Evolutionary conservation across 1,284 basidiomycete genomes (phyloP), one percentile per base, ranked within the genome.

Genomic region (Cryptococcus deneoformans): DNA sequence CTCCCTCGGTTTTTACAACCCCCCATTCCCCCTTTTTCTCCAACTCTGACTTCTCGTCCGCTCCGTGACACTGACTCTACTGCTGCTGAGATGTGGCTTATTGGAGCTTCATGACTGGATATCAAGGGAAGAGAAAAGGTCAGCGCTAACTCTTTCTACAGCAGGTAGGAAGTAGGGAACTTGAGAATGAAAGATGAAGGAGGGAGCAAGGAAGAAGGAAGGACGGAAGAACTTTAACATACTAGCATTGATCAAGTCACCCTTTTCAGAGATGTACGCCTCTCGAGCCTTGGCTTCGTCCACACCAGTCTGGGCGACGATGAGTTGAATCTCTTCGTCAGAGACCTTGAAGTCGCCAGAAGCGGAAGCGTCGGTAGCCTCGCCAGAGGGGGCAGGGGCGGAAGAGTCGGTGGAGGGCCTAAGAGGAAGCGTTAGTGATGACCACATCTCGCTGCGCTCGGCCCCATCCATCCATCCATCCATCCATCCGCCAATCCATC

Each of bases 171-270:
- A 29, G 29, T 29, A 29, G 29, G 29, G 5, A 29, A 29, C 29
- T 29, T 29, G 29, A 1, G 29, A 20, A 20, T 20, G 20, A 20
- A 20, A 20, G 20, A 20, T 20, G 20, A 20, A 20, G 20, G 20
- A 20, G 20, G 20, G 20, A 20, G 20, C 20, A 20, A 20, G 20
- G 20, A 29, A 29, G 29, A 5, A 29, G 5, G 29, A 29, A 29
- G 29, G 29, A 29, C 3, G 29, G 29, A 29, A 29, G 29, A 29
- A 29, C 29, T 29, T 29, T 29, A 11, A 89, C 91, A 79, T 77
- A 94, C 92, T 93, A 59, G 91, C 91, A 77, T 92, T 92, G 82
- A 95, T 93, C 73, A 95, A 77, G 80, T 96, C 93, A 49, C 92
- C 92, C 57, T 88, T 87, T 67, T 86, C 89, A 67, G 91, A 89